Conservation (phyloP, 2,329 filamentous ascomycete genomes). For the Dactylella cylindrospora region DNA sequence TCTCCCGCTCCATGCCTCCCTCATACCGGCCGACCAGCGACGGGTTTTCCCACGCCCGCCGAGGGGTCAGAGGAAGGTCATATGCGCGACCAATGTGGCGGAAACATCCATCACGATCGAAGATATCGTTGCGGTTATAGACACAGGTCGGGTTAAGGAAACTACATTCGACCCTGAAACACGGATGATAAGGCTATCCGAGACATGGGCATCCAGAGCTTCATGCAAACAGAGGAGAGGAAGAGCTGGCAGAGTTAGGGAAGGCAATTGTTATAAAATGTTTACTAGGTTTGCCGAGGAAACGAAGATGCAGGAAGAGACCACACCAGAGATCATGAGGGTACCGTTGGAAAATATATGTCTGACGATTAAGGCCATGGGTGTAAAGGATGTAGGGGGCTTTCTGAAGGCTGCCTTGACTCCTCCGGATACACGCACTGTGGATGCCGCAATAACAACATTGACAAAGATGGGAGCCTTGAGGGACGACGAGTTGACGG, state of each 20-base stretch:
- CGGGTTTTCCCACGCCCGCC: slow-evolving; percentile 79
- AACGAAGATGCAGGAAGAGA: slow-evolving; percentile 78
- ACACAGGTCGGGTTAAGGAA: slow-evolving; percentile 93
- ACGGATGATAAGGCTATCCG: slow-evolving; percentile 91
- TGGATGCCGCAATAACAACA: slow-evolving; percentile 78
- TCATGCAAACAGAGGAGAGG: slow-evolving; percentile 93
- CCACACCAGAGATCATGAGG: slow-evolving; percentile 88
- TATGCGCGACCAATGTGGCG: slow-evolving; percentile 93
- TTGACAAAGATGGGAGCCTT: slow-evolving; percentile 84
- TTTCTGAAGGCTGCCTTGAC: slow-evolving; percentile 88
- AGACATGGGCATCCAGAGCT: slow-evolving; percentile 91
- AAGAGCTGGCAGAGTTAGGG: slow-evolving; percentile 87
- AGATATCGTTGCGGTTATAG: slow-evolving; percentile 93
- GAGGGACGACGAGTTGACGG: slow-evolving; percentile 81
- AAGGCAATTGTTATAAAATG: slow-evolving; percentile 90
- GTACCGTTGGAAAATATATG: slow-evolving; percentile 74
- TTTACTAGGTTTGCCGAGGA: slow-evolving; percentile 82
- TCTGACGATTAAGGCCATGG: slow-evolving; percentile 92
- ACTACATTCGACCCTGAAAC: slow-evolving; percentile 88
- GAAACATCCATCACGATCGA: slow-evolving; percentile 99
- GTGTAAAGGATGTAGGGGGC: slow-evolving; percentile 73
- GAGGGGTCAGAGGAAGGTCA: slow-evolving; percentile 79
- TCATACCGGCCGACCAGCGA: slow-evolving; percentile 84
- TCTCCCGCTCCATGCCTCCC: slow-evolving; percentile 85
- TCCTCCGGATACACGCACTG: slow-evolving; percentile 79